These are phyloP conservation scores for Stemphylium vesicarium DNA, from an alignment of 2,329 filamentous ascomycete genomes.

Conservation along the genomic window DNA sequence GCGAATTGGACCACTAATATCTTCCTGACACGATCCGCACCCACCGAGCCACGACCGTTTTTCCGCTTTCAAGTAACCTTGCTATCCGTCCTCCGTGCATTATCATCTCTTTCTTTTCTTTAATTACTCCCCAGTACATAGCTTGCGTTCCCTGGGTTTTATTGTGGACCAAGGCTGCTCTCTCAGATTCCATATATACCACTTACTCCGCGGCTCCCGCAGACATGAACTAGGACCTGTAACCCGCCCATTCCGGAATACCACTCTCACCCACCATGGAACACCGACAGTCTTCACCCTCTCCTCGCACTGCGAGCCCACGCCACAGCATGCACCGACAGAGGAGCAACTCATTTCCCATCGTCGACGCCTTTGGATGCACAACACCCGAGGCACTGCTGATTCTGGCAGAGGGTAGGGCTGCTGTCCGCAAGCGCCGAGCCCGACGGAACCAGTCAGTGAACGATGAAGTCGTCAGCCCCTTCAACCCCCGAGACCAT, in stretches of 20 bases:
- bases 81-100: constrained; percentile 16
- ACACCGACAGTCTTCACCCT: constrained; percentile 32
- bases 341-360: constrained; percentile 46
- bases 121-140: background rate
- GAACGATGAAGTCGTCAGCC: constrained; percentile 24
- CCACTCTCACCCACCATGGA: constrained; percentile 31
- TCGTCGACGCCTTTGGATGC: constrained; percentile 44
- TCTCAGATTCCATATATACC: constrained; percentile 8
- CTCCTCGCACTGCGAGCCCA: constrained; percentile 21
- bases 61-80: constrained; percentile 28
- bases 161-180: background rate
- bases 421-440: constrained; percentile 41
- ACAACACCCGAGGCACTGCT: constrained; percentile 45
- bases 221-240: constrained; percentile 31
- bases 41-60: constrained; percentile 26
- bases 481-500: constrained; percentile 41
- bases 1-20: constrained; percentile 37
- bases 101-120: constrained; percentile 12
- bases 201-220: constrained; percentile 20
- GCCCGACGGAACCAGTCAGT: constrained; percentile 33
- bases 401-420: constrained; percentile 44
- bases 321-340: constrained; percentile 36
- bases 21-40: constrained; percentile 33
- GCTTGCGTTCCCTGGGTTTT: background rate
- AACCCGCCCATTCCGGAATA: constrained; percentile 23